Evolutionary conservation across 139 green algal species (phyloP), one percentile per base, ranked within the genome.

Genomic region (Nannochloris sp.): DNA sequence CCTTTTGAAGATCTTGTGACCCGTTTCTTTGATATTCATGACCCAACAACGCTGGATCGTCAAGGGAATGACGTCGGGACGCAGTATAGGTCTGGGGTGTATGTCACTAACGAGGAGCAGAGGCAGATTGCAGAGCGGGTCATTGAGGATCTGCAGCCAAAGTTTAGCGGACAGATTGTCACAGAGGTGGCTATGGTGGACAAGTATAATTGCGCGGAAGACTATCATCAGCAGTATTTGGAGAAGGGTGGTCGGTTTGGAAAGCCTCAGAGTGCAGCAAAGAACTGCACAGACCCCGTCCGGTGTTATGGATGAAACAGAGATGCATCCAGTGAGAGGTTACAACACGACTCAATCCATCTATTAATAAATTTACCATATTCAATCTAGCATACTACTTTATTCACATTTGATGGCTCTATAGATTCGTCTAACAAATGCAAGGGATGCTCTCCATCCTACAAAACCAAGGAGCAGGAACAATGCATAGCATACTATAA

Each of bases 381-480:
- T 60, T 40, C 8, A 8, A 16, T 40, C 20, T 40, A 43, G 8
- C 53, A 30, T 2, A 43, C 20, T 23, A 23, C 20, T 8, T 74
- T 61, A 81, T 30, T 81, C 74, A 49, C 70, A 79, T 56, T 92
- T 92, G 69, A 92, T 85, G 48, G 80, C 74, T 43, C 49, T 60
- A 76, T 90, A 93, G 44, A 93, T 92, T 66, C 85, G 71, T 20
- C 82, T 68, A 60, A 93, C 82, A 67, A 93, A 93, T 45, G 71
- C 45, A 17, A 95, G 73, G 4, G 77, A 86, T 6, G 90, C 79
- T 43, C 60, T 79, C 82, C 85, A 96, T 37, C 91, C 91, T 4
- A 97, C 82, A 11, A 82, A 87, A 9, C 91, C 91, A 37, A 97
- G 79, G 79, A 89, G 80, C 26, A 87, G 65, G 76, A 89, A 89